Base-by-base conservation (phyloP, 805 yeast genomes). In the Metschnikowia similis region DNA sequence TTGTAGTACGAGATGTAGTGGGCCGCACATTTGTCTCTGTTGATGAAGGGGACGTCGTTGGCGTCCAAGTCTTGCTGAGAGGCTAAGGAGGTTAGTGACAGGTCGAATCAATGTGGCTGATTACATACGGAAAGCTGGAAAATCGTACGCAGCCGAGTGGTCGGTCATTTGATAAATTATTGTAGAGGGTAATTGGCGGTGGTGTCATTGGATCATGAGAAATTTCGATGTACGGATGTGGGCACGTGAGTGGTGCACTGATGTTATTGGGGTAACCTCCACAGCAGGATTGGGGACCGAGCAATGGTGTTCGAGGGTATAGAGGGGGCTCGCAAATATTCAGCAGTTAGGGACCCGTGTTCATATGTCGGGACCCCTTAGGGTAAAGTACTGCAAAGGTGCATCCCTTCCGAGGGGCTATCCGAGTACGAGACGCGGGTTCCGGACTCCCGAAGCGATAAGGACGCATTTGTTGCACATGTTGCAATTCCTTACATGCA, bases 11-110 rank as follows among this genome's bases (percentile, higher is more conserved):
- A 60, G 50, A 73, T 72, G 55, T 70, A 65, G 53, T 66, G 75
- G 38, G 72, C 66, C 32, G 77, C 77, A 62, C 77, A 73, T 45
- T 64, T 66, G 59, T 73, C 77, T 66, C 77, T 70, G 62, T 73
- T 60, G 51, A 70, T 56, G 57, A 72, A 72, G 8, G 77, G 77
- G 30, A 73, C 75, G 45, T 71, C 64, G 50, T 66, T 60, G 29
- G 63, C 71, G 53, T 73, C 77, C 62, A 73, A 64, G 51, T 71
- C 75, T 50, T 64, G 52, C 56, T 66, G 61, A 44, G 59, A 52
- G 35, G 56, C 57, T 55, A 13, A 10, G 13, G 4, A 5, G 11
- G 56, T 52, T 49, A 52, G 57, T 50, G 51, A 8, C 13, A 31
- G 16, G 13, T 8, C 10, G 6, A 3, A 36, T 10, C 14, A 13